Base-by-base conservation (phyloP, 352 stramenopile genomes). In the Phytopythium chamaehyphon region DNA sequence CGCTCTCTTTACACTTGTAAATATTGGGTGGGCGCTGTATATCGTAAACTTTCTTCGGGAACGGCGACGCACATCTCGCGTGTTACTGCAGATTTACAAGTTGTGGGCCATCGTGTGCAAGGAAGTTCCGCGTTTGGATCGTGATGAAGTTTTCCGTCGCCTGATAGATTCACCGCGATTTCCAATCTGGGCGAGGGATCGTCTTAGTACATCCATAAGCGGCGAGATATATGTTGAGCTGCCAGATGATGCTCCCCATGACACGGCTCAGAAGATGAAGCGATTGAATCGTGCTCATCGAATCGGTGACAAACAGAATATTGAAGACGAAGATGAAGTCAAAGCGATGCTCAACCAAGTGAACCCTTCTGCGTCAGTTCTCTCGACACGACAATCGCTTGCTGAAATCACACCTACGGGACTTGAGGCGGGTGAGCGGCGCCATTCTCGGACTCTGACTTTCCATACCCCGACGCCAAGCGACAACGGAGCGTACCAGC, bases 1-100 rank as follows among this genome's bases (percentile, higher is more conserved):
- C 21, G 61, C 57, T 1, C 52, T 54, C n/a, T 83, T 83, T 42
- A 77, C 71, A 0, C 31, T 79, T 0, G 57, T 75, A 11, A 79
- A 83, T 42, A 35, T 73, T 18, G 51, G 63, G 11, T 79, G 71
- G 69, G 59, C 38, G 2, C 2, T 65, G 0, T 61, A 64, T 21
- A 57, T 70, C 10, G 16, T 57, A 5, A 22, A 54, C 6, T 77
- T 58, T 53, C 55, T 79, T 9, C 65, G 70, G 8, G 57, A 53
- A 1, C 72, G 69, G 12, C 45, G 43, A 10, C 47, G 62, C 9
- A 43, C 49, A 3, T 59, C 59, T 11, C 36, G 51, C 2, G 51
- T 64, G 19, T 45, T 77, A 1, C 49, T 78, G 7, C 57, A 69
- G 52, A 62, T 74, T 2, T 64, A 73, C 46, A 58, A 82, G 38